Evolutionary conservation across 73 alveolate genomes (phyloP).

Genomic region (Paramecium sonneborni): DNA sequence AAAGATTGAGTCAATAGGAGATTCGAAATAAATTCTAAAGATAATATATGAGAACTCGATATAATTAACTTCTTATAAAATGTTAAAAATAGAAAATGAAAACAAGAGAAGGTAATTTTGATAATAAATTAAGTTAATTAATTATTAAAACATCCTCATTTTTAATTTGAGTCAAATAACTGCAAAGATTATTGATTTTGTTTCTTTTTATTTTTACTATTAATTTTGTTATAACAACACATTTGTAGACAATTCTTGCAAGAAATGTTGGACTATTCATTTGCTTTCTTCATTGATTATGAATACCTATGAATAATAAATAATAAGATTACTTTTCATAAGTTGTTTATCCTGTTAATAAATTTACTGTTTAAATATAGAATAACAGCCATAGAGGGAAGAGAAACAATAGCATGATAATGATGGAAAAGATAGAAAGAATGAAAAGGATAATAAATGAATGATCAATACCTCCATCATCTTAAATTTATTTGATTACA

Average conservation of each 20-base stretch:
- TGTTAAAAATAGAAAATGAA: too few species aligned
- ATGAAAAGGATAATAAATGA: neutral
- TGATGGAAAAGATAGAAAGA: neutral
- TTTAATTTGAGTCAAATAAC: slow-evolving; percentile 1
- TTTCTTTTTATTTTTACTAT: neutral
- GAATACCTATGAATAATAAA: neutral
- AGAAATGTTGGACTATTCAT: neutral
- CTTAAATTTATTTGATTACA: neutral
- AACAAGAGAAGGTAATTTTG: neutral
- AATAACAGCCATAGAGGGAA: slow-evolving; percentile 15
- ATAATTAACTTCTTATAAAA: too few species aligned
- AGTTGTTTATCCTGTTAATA: slow-evolving; percentile 37
- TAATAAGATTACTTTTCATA: slow-evolving; percentile 35
- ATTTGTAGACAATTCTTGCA: neutral
- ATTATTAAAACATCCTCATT: neutral
- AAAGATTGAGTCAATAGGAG: too few species aligned
- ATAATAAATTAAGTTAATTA: neutral
- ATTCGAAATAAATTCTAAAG: too few species aligned
- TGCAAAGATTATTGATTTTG: neutral
- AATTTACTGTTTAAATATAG: neutral
- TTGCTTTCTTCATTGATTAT: neutral
- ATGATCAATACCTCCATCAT: neutral
- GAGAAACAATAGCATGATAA: neutral
- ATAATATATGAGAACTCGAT: too few species aligned
- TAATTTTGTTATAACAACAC: neutral